phyloP scores from a whole-genome alignment of 1,284 basidiomycete species.

The Leccinum brunneo-olivaceum region DNA sequence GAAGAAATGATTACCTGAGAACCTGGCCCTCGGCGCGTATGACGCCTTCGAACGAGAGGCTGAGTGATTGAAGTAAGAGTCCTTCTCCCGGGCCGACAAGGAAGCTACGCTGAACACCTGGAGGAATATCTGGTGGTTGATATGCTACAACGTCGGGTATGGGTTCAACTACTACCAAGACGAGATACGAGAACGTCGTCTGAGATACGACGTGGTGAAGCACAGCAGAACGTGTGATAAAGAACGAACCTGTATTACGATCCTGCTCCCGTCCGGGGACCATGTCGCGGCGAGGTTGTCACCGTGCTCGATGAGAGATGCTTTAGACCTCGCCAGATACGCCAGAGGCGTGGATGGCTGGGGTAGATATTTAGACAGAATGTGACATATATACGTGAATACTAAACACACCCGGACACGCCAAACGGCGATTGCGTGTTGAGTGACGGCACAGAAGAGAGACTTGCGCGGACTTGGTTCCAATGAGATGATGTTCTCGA shows the following conservation, averaged over 20 bases:
- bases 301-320: constrained; percentile 77
- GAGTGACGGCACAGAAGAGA: constrained; percentile 72
- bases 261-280: constrained; percentile 71
- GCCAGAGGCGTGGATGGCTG: constrained; percentile 79
- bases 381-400: not conserved
- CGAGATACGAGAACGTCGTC: constrained; percentile 75
- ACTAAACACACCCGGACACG: constrained; percentile 66
- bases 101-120: constrained; percentile 58
- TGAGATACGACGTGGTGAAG: constrained; percentile 23
- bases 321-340: constrained; percentile 65
- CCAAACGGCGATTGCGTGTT: constrained; percentile 70
- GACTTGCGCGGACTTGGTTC: constrained; percentile 66
- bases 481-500: constrained; percentile 55
- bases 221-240: constrained; percentile 1
- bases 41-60: constrained; percentile 75
- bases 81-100: constrained; percentile 76
- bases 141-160: constrained; percentile 53
- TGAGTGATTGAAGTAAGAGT: constrained; percentile 55
- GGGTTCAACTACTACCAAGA: constrained; percentile 67
- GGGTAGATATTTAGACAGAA: constrained; percentile 3
- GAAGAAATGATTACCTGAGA: constrained; percentile 43
- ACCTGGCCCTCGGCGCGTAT: constrained; percentile 73
- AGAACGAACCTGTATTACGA: constrained; percentile 69
- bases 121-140: constrained; percentile 44
- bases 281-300: constrained; percentile 69